These are phyloP conservation scores for Aaosphaeria pasadenensis DNA, from an alignment of 2,329 filamentous ascomycete species.

Conservation along the genomic window DNA sequence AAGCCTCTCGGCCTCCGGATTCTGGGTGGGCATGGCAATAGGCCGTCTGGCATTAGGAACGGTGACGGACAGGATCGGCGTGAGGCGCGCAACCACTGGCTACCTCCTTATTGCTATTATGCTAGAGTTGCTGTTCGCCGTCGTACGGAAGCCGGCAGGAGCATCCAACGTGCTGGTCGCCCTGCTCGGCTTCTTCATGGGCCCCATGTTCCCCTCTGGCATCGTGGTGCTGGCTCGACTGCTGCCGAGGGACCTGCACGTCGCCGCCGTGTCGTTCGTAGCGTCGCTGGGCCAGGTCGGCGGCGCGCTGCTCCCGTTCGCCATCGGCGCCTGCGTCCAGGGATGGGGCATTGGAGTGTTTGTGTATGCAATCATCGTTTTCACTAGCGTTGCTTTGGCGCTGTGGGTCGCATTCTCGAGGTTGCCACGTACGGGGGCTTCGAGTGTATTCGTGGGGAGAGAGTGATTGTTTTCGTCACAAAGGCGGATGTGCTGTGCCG, in stretches of 20 bases:
- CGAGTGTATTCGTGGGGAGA: no score
- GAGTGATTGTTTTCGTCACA: no score
- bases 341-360: conserved; percentile 39
- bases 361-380: conserved; percentile 24
- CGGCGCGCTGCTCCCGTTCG: conserved; percentile 43
- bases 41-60: conserved; percentile 33
- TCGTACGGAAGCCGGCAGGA: conserved; percentile 7
- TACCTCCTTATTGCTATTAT: conserved; percentile 21
- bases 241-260: conserved; percentile 40
- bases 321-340: conserved; percentile 42
- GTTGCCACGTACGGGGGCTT: neutral
- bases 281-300: conserved; percentile 46
- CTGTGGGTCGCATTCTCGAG: conserved; percentile 17
- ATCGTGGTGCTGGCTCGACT: conserved; percentile 38
- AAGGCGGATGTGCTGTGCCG: no score
- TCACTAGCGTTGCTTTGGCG: conserved; percentile 16
- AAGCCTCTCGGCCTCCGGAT: conserved; percentile 42
- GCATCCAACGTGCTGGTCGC: conserved; percentile 31
- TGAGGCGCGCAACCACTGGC: conserved; percentile 19
- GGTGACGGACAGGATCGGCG: conserved; percentile 25
- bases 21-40: conserved; percentile 45
- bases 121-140: conserved; percentile 19
- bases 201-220: conserved; percentile 44
- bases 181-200: conserved; percentile 39
- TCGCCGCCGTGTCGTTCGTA: conserved; percentile 45